Conservation (phyloP, 2,329 filamentous ascomycete genomes). For the Plectosphaerella plurivora region DNA sequence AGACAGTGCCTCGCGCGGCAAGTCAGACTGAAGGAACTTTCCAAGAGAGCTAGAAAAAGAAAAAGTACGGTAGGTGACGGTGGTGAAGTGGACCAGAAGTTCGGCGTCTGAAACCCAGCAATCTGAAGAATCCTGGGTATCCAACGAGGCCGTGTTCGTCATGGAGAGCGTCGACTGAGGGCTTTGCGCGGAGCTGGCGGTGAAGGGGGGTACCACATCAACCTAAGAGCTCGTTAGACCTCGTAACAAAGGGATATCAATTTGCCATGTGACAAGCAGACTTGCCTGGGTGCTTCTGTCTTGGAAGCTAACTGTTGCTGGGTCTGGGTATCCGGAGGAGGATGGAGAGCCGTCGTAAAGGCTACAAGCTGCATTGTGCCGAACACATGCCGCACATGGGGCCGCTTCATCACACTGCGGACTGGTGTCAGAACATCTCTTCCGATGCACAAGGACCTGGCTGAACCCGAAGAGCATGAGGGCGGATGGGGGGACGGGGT, state of each 20-base stretch:
- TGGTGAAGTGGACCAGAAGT: neutral
- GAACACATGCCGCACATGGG: neutral
- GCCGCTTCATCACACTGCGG: neutral
- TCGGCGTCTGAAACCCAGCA: neutral
- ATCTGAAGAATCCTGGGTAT: neutral
- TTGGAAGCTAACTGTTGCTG: neutral
- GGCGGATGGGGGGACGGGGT: too few species aligned
- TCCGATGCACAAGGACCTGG: too few species aligned
- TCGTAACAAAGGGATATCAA: neutral
- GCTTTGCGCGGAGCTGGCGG: neutral
- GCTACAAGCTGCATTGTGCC: neutral
- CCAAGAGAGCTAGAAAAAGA: neutral
- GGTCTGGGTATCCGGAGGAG: neutral
- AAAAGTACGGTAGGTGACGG: neutral
- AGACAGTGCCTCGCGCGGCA: neutral
- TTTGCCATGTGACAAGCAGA: neutral
- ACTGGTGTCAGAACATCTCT: neutral
- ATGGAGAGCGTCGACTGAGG: neutral
- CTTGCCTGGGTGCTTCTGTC: neutral
- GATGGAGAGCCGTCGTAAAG: constrained; percentile 29
- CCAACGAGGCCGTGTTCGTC: neutral
- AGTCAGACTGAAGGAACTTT: neutral
- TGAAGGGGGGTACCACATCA: neutral
- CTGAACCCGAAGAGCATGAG: too few species aligned
- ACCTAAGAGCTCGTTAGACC: neutral